Base-by-base conservation (phyloP, 176 grass and related monocot species). In the Triticum monococcum region DNA sequence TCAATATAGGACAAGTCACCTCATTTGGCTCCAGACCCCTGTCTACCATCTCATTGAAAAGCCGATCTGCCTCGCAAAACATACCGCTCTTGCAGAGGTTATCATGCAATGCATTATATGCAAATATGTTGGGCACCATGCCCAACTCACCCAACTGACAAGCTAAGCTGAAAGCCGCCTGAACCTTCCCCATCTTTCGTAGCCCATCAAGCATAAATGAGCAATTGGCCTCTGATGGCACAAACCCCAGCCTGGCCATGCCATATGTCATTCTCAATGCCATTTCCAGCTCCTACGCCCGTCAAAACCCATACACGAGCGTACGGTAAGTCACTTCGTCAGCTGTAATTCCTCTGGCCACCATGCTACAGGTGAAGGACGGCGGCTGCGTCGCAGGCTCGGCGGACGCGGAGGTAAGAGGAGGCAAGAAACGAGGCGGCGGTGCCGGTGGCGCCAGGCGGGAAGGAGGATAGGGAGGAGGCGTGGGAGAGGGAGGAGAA, bases 241-340 rank as follows among this genome's bases (percentile, higher is more conserved):
- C 45, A 48, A 91, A 91, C 0, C 86, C 68, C 3, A 91, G 74
- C 33, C 72, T 74, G 14, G 90, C 64, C 95, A 97, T 94, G 45
- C 82, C 81, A 61, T 89, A 77, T 2, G 89, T 91, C 54, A 68
- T 83, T 81, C 63, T 63, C 86, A 87, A 61, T 63, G 88, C 90
- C 79, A 85, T 86, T 71, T 87, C 88, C 43, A 90, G 91, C 57
- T 85, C 79, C 60, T 88, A 92, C 3, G 79, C n/a, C 79, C 76
- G 91, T 63, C 90, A 97, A 24, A 97, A 79, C 33, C 92, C 95
- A 71, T 91, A 92, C 52, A 91, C 89, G 52, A 97, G 68, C 16
- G 95, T 94, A 28, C 84, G 82, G 68, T 94, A 97, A 17, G 92
- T 97, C 77, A 97, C 90, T 68, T 87, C 92, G 33, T 97, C 88